Evolutionary conservation across 306 rosid species (phyloP).

Genomic region (Vigna reflexopilosa): DNA sequence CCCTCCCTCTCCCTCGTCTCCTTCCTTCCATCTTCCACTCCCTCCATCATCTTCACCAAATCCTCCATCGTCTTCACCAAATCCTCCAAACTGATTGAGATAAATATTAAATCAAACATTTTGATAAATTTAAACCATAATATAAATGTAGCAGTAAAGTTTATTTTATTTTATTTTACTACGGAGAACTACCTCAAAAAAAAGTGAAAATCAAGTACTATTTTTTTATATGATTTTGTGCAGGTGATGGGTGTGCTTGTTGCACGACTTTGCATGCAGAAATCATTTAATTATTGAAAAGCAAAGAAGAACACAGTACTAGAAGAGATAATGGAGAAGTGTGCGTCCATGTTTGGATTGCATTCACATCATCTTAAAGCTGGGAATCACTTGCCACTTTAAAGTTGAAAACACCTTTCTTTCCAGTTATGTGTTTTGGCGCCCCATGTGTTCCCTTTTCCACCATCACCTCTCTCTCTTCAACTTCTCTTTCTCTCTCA

Average conservation of each 20-base stretch:
- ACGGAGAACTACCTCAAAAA: too few species aligned
- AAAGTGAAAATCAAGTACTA: neutral
- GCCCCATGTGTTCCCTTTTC: slow-evolving; percentile 35
- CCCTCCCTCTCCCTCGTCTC: too few species aligned
- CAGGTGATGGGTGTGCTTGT: neutral
- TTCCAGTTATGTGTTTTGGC: slow-evolving; percentile 59
- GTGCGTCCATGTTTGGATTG: slow-evolving; percentile 21
- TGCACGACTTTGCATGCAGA: slow-evolving; percentile 69
- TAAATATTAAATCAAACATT: neutral
- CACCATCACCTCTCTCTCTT: neutral
- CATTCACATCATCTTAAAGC: slow-evolving; percentile 49
- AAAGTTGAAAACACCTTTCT: slow-evolving; percentile 26
- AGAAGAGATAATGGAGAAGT: neutral
- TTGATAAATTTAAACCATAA: neutral
- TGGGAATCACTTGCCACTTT: slow-evolving; percentile 57
- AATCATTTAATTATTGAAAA: slow-evolving; percentile 31
- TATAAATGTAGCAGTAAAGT: too few species aligned
- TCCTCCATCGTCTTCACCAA: too few species aligned
- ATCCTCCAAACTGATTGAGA: too few species aligned
- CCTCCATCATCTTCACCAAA: too few species aligned
- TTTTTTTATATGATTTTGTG: neutral
- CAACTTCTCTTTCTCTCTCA: neutral
- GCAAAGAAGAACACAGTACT: neutral
- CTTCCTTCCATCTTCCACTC: too few species aligned
- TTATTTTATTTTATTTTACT: too few species aligned